Conservation (phyloP, 2,329 filamentous ascomycete species). For the Fusarium sp. region DNA sequence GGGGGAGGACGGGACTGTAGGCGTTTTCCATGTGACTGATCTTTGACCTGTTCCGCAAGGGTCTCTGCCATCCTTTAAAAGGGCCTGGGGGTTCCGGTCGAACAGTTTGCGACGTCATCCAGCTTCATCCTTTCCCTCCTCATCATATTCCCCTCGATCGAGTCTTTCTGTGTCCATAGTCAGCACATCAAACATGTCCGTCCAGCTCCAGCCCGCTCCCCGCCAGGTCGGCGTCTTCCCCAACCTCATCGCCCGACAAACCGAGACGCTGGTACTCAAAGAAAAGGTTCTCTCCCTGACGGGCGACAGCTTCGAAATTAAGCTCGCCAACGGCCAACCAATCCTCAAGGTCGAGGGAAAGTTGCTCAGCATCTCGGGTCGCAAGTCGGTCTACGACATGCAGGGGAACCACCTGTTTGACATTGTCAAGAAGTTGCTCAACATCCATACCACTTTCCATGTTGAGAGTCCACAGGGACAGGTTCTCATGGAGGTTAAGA, state of each 20-base stretch:
- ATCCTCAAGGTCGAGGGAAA: constrained; percentile 69
- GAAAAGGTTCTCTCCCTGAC: constrained; percentile 72
- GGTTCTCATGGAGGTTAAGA: constrained; percentile 68
- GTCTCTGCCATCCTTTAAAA: background rate
- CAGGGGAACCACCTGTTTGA: constrained; percentile 67
- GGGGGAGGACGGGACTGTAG: background rate
- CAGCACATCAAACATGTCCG: background rate
- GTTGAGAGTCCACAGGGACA: constrained; percentile 59
- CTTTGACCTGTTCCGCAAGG: background rate
- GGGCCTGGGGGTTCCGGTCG: background rate
- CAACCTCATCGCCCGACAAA: constrained; percentile 52
- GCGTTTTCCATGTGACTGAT: background rate
- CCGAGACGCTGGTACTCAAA: constrained; percentile 66
- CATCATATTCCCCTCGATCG: too few relatives aligned
- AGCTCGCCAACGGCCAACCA: constrained; percentile 63
- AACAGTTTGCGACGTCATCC: background rate
- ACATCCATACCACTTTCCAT: constrained; percentile 65
- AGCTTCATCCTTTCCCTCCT: background rate
- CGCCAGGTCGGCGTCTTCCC: constrained; percentile 56
- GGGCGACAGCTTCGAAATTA: constrained; percentile 74
- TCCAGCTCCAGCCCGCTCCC: constrained; percentile 46
- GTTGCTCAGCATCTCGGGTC: constrained; percentile 62
- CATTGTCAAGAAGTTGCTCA: constrained; percentile 64
- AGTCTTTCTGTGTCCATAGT: background rate
- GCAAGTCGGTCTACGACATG: constrained; percentile 69